A percentile compares a stretch with the other conserved stretches of the same genome.
These are phyloP conservation scores for Blastobotrys persicus DNA, from an alignment of 1,139 yeast genomes.

Conservation along the genomic window DNA sequence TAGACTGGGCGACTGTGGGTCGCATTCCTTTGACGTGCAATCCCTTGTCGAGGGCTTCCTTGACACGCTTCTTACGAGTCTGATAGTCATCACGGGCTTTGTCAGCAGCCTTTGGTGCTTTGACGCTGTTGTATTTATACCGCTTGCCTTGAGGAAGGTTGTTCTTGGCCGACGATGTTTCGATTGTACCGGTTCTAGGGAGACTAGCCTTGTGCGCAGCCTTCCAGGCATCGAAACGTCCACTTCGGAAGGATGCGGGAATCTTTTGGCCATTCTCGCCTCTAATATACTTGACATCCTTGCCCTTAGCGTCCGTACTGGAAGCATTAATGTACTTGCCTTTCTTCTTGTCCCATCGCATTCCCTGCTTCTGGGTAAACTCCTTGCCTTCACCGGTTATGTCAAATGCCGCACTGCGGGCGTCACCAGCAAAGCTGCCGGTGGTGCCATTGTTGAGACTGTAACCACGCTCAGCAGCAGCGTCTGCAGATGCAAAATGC, in stretches of 20 bases:
- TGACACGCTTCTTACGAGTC: constrained; percentile 78
- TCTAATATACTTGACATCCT: constrained; percentile 63
- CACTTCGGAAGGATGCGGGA: constrained; percentile 90
- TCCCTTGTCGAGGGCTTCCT: constrained; percentile 77
- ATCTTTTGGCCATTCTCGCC: constrained; percentile 94
- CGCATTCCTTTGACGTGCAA: constrained; percentile 61
- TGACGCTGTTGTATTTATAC: constrained; percentile 69
- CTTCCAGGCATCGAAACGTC: constrained; percentile 90
- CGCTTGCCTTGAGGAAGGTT: constrained; percentile 32
- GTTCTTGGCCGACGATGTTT: constrained; percentile 38
- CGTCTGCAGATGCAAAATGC: constrained; percentile 82
- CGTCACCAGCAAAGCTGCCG: constrained; percentile 72
- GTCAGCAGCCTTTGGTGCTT: constrained; percentile 77
- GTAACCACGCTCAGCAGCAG: constrained; percentile 81
- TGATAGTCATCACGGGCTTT: constrained; percentile 84
- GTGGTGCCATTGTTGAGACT: constrained; percentile 40
- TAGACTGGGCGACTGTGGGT: constrained; percentile 36
- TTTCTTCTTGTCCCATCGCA: constrained; percentile 92
- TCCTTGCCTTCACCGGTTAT: constrained; percentile 66
- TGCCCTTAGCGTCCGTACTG: constrained; percentile 52
- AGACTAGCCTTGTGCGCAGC: constrained; percentile 57
- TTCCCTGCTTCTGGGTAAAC: constrained; percentile 60
- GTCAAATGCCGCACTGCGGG: constrained; percentile 81
- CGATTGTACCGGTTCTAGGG: constrained; percentile 55
- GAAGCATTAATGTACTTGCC: constrained; percentile 84